A percentile compares a stretch with the other conserved stretches of the same genome.
phyloP scores from a whole-genome alignment of 371 early-diverging fungal species.

The Funneliformis caledonium region DNA sequence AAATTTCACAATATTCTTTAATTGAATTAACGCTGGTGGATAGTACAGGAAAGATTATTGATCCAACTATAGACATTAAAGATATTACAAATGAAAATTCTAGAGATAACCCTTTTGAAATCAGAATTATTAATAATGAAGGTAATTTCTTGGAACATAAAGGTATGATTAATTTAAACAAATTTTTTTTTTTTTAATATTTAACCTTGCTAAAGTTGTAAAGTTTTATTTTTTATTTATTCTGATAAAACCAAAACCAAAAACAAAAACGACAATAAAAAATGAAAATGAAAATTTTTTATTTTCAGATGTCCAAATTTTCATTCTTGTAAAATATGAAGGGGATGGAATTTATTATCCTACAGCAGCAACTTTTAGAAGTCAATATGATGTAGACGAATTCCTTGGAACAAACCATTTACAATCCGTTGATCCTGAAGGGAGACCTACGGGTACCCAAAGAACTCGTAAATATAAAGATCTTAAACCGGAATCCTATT shows the following conservation, averaged over 20 bases:
- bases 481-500: neutral
- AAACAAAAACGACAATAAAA: too few relatives aligned
- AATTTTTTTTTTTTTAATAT: neutral
- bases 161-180: neutral
- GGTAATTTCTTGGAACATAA: neutral
- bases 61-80: neutral
- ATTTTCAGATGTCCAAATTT: conserved; percentile 4
- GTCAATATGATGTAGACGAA: conserved; percentile 3
- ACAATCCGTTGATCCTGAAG: neutral
- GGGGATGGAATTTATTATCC: neutral
- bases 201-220: neutral
- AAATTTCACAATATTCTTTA: conserved; percentile 15
- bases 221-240: neutral
- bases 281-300: neutral
- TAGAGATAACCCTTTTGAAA: conserved; percentile 1
- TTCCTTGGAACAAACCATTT: neutral
- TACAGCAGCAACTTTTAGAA: neutral
- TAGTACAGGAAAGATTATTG: neutral
- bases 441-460: neutral
- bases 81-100: conserved; percentile 3
- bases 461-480: conserved; percentile 3
- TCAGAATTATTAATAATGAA: neutral
- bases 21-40: neutral
- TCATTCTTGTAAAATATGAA: neutral
- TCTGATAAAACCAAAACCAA: too few relatives aligned